These are phyloP conservation scores for Pugionium cornutum DNA, from an alignment of 345 rosid genomes.

Conservation along the genomic window DNA sequence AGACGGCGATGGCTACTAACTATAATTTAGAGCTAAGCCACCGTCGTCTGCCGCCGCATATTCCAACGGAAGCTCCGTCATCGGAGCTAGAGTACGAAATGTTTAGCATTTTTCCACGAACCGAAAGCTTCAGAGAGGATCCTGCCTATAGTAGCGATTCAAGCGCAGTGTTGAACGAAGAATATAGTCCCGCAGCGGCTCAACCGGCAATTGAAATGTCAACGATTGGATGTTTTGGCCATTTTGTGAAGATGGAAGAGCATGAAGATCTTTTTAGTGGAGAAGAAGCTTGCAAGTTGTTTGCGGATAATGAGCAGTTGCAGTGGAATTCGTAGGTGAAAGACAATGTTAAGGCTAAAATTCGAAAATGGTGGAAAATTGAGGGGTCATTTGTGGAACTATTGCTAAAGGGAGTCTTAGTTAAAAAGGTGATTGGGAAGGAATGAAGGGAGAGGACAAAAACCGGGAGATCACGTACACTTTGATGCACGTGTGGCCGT, in stretches of 20 bases:
- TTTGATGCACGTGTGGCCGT: conserved; percentile 34
- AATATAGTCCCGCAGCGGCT: conserved; percentile 43
- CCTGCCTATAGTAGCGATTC: conserved; percentile 76
- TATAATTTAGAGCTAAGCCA: conserved; percentile 30
- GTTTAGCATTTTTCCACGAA: conserved; percentile 48
- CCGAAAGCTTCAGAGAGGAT: conserved; percentile 51
- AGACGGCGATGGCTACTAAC: conserved; percentile 1
- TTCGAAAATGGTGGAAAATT: not conserved
- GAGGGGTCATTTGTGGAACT: conserved; percentile 8
- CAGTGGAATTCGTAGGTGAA: conserved; percentile 27
- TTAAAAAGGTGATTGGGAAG: not conserved
- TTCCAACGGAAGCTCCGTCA: conserved; percentile 24
- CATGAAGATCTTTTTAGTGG: conserved; percentile 49
- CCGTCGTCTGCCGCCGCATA: conserved; percentile 13
- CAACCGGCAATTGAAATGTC: conserved; percentile 44
- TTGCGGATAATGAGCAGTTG: conserved; percentile 43
- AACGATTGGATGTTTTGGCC: conserved; percentile 47
- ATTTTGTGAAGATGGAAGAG: conserved; percentile 84
- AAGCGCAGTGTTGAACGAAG: conserved; percentile 84
- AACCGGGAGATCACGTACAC: conserved; percentile 18
- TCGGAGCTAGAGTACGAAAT: conserved; percentile 49
- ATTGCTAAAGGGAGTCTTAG: not conserved
- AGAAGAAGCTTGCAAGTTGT: conserved; percentile 46
- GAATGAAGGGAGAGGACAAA: not conserved
- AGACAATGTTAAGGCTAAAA: not conserved